Conservation (phyloP, 805 yeast species). For the Ogataea paradorogensis region DNA sequence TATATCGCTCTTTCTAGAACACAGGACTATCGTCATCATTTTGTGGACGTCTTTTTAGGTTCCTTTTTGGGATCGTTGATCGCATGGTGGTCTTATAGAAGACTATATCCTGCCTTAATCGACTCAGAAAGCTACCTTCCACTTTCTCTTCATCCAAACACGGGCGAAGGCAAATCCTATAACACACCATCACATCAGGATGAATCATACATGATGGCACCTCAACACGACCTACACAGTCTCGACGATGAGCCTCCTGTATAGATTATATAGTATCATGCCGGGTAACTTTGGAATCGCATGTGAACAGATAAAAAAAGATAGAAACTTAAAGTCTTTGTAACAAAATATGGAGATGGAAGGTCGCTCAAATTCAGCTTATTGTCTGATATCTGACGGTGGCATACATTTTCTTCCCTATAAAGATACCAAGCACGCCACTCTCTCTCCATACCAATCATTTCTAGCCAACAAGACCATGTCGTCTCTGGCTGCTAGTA, state of each 20-base stretch:
- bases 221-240: constrained; percentile 10
- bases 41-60: constrained; percentile 78
- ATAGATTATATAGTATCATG: neutral
- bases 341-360: constrained; percentile 1
- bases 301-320: constrained; percentile 6
- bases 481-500: constrained; percentile 22
- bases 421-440: constrained; percentile 8
- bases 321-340: neutral
- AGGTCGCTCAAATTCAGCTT: constrained; percentile 14
- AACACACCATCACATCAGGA: constrained; percentile 4
- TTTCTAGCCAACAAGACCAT: constrained; percentile 28
- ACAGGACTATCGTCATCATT: constrained; percentile 92
- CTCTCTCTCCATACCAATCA: constrained; percentile 17
- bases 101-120: constrained; percentile 46
- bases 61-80: constrained; percentile 58
- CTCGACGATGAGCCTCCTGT: neutral
- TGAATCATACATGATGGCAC: constrained; percentile 14
- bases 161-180: constrained; percentile 1
- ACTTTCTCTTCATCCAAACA: constrained; percentile 16
- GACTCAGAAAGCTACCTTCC: constrained; percentile 41
- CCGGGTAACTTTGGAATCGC: constrained; percentile 6
- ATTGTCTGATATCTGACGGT: constrained; percentile 31
- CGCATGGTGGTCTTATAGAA: constrained; percentile 56
- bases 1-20: constrained; percentile 83
- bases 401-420: constrained; percentile 29